These are phyloP conservation scores for Suhomyces prunicola DNA, from an alignment of 805 yeast species.

Conservation along the genomic window DNA sequence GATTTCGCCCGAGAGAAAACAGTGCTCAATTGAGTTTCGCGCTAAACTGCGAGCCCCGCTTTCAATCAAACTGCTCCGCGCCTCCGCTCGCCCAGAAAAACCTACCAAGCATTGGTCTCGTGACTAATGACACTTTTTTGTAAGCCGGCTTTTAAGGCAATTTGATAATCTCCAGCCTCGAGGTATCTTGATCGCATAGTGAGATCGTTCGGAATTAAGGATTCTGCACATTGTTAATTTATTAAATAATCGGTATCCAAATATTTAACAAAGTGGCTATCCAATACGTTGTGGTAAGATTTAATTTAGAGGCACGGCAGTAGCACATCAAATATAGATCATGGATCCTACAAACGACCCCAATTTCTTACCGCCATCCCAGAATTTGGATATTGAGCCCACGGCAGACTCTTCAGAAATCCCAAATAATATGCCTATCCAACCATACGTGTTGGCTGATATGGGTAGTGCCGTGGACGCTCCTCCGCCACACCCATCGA, in stretches of 20 bases:
- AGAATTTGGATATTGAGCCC: slow-evolving; percentile 58
- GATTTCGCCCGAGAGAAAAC: neutral
- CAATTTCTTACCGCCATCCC: slow-evolving; percentile 81
- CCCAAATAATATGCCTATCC: slow-evolving; percentile 74
- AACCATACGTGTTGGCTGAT: slow-evolving; percentile 76
- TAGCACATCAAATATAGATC: neutral
- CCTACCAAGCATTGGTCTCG: neutral
- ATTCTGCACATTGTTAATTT: neutral
- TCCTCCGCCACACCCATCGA: slow-evolving; percentile 56
- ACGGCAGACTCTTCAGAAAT: slow-evolving; percentile 65
- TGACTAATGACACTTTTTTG: neutral
- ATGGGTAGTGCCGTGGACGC: slow-evolving; percentile 68
- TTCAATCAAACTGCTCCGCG: neutral
- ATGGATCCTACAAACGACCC: slow-evolving; percentile 97
- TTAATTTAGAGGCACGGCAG: neutral
- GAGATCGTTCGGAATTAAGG: neutral
- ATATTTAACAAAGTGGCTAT: neutral
- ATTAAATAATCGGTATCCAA: neutral
- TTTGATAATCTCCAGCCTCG: neutral
- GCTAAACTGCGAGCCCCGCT: neutral
- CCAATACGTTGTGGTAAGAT: neutral
- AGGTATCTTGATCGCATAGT: neutral
- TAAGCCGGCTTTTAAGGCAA: neutral
- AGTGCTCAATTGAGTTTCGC: neutral
- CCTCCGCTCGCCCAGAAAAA: neutral